These are phyloP conservation scores for Ceratocystiopsis brevicomis DNA, from an alignment of 2,329 filamentous ascomycete genomes.

Conservation along the genomic window DNA sequence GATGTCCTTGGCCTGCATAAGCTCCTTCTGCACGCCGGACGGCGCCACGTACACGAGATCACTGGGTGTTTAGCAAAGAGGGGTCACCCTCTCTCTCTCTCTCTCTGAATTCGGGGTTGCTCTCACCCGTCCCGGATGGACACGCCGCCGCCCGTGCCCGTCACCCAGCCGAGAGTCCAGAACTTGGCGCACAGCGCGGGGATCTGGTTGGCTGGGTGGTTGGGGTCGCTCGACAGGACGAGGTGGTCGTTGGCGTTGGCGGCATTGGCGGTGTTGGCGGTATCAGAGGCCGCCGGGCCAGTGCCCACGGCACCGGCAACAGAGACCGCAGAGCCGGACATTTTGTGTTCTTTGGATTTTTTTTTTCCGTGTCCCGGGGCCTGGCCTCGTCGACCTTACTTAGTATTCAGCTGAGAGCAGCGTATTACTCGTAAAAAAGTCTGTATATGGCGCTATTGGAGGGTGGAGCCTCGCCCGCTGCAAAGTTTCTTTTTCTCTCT, in stretches of 20 bases:
- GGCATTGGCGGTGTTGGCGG: neutral
- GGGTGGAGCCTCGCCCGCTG: too few relatives aligned
- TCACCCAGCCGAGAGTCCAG: slow-evolving; percentile 89
- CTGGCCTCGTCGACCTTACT: too few relatives aligned
- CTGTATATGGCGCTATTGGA: too few relatives aligned
- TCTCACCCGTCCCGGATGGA: slow-evolving; percentile 50
- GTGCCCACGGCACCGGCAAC: neutral
- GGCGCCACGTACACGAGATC: slow-evolving; percentile 90
- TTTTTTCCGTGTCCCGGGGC: neutral
- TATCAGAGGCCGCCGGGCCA: neutral
- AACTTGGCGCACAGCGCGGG: slow-evolving; percentile 88
- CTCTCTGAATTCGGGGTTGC: too few relatives aligned
- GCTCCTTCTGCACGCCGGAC: slow-evolving; percentile 92
- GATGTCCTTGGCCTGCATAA: slow-evolving; percentile 80
- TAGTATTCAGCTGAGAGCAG: too few relatives aligned
- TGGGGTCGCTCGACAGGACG: slow-evolving; percentile 45
- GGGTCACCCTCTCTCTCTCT: too few relatives aligned
- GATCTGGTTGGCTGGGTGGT: slow-evolving; percentile 90
- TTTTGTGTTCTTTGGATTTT: neutral
- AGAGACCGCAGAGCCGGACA: too few relatives aligned
- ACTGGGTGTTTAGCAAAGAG: slow-evolving; percentile 29
- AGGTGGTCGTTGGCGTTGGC: slow-evolving; percentile 28
- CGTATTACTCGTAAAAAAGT: too few relatives aligned
- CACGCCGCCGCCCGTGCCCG: slow-evolving; percentile 65
- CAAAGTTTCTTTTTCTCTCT: neutral